Percentiles rank a stretch among this genome's conserved stretches.
Conservation (phyloP, 352 stramenopile genomes). For the Phytophthora sp. region DNA sequence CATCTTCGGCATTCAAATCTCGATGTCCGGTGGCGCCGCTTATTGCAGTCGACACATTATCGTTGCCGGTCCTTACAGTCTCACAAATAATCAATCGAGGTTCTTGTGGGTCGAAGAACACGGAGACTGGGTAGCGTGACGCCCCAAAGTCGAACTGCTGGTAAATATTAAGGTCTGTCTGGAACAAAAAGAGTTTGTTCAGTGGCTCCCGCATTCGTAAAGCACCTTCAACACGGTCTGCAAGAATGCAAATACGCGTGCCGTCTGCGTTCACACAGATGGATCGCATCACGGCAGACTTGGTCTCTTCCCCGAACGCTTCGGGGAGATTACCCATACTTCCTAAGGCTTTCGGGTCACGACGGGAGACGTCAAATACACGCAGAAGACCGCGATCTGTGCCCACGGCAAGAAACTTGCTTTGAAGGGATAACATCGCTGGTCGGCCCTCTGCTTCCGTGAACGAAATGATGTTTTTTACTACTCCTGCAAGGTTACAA, state of each 20-base stretch:
- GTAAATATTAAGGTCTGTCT: conserved; percentile 90
- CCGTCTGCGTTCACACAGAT: conserved; percentile 90
- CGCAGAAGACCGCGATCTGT: conserved; percentile 88
- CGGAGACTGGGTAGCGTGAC: conserved; percentile 68
- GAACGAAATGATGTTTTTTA: conserved; percentile 91
- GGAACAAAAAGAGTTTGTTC: conserved; percentile 90
- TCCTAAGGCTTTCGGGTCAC: conserved; percentile 87
- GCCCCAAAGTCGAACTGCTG: conserved; percentile 90
- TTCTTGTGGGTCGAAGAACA: conserved; percentile 93
- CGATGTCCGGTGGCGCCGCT: conserved; percentile 14
- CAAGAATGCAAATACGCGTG: conserved; percentile 89
- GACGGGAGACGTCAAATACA: conserved; percentile 86
- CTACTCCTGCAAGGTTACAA: conserved; percentile 85
- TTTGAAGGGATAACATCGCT: conserved; percentile 83
- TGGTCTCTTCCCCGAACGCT: conserved; percentile 63
- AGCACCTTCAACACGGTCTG: conserved; percentile 74
- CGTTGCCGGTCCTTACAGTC: conserved; percentile 55
- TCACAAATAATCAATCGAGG: conserved; percentile 90
- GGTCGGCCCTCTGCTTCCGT: conserved; percentile 91
- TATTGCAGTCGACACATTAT: conserved; percentile 23
- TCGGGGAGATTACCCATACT: conserved; percentile 82
- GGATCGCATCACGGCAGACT: conserved; percentile 62
- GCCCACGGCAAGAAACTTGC: conserved; percentile 90
- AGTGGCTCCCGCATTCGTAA: conserved; percentile 87
- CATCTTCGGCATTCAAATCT: conserved; percentile 29